These are phyloP conservation scores for Hibiscus trionum DNA, from an alignment of 345 rosid genomes.

Conservation along the genomic window DNA sequence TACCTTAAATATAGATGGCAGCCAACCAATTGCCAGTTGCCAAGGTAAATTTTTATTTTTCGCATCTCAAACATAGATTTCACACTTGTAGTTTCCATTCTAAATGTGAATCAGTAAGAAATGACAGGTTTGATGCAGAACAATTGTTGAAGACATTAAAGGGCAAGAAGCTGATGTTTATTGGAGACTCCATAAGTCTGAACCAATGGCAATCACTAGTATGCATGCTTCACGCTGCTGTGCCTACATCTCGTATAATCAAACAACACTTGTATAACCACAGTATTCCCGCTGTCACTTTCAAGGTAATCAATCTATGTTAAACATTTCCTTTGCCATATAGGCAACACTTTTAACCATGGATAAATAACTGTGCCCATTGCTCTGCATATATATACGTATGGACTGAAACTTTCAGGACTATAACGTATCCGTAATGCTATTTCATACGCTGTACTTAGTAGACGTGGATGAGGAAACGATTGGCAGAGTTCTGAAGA, in stretches of 20 bases:
- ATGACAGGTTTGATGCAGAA: conserved; percentile 42
- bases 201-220: conserved; percentile 53
- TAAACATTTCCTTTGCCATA: neutral
- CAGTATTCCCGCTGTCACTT: neutral
- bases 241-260: neutral
- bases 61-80: neutral
- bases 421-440: conserved; percentile 23
- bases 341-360: neutral
- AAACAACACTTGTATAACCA: neutral
- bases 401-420: conserved; percentile 32
- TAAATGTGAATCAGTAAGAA: neutral
- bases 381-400: neutral
- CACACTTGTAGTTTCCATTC: neutral
- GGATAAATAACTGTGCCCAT: neutral
- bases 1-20: conserved; percentile 80
- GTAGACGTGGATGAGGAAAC: conserved; percentile 44
- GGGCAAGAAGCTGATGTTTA: conserved; percentile 50
- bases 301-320: neutral
- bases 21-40: conserved; percentile 38
- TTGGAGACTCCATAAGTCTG: conserved; percentile 59
- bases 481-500: conserved; percentile 46
- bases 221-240: neutral
- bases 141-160: conserved; percentile 26
- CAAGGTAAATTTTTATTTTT: neutral
- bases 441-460: conserved; percentile 29